phyloP scores from a whole-genome alignment of 768 basidiomycete species.

The Pleurotus eryngii region DNA sequence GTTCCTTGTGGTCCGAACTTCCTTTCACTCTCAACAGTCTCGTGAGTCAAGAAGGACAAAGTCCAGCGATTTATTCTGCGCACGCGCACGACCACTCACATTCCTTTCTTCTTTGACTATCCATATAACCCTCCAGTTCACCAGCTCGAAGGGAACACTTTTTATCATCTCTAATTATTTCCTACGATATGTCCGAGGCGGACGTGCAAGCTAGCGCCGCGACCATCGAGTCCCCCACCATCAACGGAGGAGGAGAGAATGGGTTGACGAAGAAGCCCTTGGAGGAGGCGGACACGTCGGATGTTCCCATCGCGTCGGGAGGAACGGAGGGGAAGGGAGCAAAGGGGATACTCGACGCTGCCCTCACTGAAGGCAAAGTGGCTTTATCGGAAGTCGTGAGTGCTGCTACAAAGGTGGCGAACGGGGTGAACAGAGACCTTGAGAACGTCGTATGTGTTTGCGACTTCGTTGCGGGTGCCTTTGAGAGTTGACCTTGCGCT shows the following conservation, averaged over 20 bases:
- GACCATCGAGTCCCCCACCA: neutral
- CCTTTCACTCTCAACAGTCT: constrained; percentile 5
- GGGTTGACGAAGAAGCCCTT: neutral
- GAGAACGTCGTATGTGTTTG: too few species aligned
- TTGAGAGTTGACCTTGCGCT: neutral
- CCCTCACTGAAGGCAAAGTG: neutral
- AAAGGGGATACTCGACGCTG: neutral
- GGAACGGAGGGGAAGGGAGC: neutral
- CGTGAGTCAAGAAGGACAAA: constrained; percentile 5
- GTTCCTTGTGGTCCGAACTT: constrained; percentile 2
- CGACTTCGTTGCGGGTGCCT: too few species aligned
- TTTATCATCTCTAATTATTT: neutral
- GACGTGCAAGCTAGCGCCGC: neutral
- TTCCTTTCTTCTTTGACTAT: constrained; percentile 2
- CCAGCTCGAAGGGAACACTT: neutral
- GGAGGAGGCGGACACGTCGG: neutral
- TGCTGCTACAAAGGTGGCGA: neutral
- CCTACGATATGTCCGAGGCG: neutral
- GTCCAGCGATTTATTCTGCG: neutral
- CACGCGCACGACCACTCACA: constrained; percentile 3
- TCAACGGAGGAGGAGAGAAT: neutral
- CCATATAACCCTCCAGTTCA: neutral
- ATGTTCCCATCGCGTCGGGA: neutral
- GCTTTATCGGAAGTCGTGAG: neutral
- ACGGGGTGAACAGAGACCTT: neutral